A percentile compares a stretch with the other conserved stretches of the same genome.
These are phyloP conservation scores for Coemansia sp. DNA, from an alignment of 192 early-diverging fungal species.

Conservation along the genomic window DNA sequence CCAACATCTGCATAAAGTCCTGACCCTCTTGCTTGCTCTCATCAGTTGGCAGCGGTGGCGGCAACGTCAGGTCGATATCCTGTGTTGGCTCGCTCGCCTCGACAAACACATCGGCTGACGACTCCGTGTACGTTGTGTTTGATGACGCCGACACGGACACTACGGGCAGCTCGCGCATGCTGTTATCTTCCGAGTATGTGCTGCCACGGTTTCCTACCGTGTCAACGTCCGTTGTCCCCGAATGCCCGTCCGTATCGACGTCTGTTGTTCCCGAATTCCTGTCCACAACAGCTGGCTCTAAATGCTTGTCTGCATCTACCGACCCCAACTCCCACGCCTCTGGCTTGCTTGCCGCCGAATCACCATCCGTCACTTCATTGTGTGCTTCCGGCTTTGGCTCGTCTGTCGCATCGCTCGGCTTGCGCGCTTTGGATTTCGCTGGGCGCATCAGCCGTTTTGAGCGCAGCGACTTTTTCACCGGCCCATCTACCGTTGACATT, in stretches of 20 bases:
- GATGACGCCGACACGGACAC: constrained; percentile 11
- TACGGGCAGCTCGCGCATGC: constrained; percentile 3
- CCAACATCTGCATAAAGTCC: constrained; percentile 13
- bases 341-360: constrained; percentile 4
- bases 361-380: neutral
- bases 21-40: neutral
- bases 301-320: no score
- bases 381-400: neutral
- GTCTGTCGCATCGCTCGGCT: neutral
- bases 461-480: constrained; percentile 37
- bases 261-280: neutral
- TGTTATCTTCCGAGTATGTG: constrained; percentile 12
- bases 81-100: constrained; percentile 19
- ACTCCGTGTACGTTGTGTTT: constrained; percentile 5
- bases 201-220: neutral
- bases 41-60: neutral
- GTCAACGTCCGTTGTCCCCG: neutral
- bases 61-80: constrained; percentile 2
- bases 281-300: no score
- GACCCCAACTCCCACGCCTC: no score
- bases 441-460: constrained; percentile 55
- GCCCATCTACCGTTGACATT: neutral
- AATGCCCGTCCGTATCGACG: constrained; percentile 5
- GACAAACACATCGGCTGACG: constrained; percentile 28
- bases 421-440: constrained; percentile 14